These are phyloP conservation scores for Gossypium anomalum DNA, from an alignment of 345 rosid species.

Conservation along the genomic window DNA sequence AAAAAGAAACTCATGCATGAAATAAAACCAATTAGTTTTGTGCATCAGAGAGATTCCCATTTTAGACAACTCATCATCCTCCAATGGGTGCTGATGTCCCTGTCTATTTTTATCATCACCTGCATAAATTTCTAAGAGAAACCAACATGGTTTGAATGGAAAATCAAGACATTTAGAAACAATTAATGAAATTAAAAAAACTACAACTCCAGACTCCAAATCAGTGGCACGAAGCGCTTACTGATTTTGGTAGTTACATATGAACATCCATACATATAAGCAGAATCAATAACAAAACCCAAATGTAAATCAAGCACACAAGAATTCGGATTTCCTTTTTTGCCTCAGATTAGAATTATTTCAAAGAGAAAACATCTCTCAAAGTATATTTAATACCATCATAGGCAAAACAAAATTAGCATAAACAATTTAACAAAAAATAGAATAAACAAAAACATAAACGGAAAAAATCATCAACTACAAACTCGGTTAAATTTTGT, in stretches of 20 bases:
- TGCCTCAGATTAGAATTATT: conserved; percentile 39
- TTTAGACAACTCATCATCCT: conserved; percentile 20
- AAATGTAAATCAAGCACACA: not conserved
- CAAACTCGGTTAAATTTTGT: too few relatives aligned
- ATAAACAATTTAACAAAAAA: too few relatives aligned
- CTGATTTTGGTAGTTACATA: too few relatives aligned
- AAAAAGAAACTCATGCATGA: not conserved
- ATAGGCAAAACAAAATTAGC: conserved; percentile 21
- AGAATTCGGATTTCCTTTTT: not conserved
- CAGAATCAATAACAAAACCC: not conserved
- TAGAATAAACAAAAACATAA: too few relatives aligned
- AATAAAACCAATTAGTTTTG: not conserved
- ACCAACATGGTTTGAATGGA: too few relatives aligned
- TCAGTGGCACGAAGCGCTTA: too few relatives aligned
- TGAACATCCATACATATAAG: not conserved
- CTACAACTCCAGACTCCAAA: too few relatives aligned
- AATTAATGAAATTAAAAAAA: too few relatives aligned
- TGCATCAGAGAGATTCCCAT: conserved; percentile 44
- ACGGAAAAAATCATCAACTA: too few relatives aligned
- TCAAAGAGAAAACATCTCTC: conserved; percentile 34
- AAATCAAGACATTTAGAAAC: too few relatives aligned
- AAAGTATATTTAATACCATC: conserved; percentile 66
- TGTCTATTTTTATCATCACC: conserved; percentile 54
- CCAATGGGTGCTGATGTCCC: conserved; percentile 10
- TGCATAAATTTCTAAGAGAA: conserved; percentile 25